These are phyloP conservation scores for Coemansia sp. DNA, from an alignment of 192 early-diverging fungal species.

Conservation along the genomic window DNA sequence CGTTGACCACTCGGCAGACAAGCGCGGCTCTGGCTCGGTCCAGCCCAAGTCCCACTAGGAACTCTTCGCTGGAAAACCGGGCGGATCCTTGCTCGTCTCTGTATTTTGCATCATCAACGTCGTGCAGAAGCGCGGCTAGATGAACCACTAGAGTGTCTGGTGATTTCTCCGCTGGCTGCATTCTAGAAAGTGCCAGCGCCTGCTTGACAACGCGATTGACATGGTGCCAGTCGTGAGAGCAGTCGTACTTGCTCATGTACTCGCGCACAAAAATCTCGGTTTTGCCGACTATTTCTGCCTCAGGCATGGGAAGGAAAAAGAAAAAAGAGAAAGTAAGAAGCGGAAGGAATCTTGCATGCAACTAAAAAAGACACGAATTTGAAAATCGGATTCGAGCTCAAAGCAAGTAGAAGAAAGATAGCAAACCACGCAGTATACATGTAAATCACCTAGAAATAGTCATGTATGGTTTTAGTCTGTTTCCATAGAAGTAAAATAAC, in stretches of 20 bases:
- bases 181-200: slow-evolving; percentile 44
- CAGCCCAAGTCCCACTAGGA: slow-evolving; percentile 51
- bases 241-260: slow-evolving; percentile 65
- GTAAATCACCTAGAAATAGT: too few relatives aligned
- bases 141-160: slow-evolving; percentile 60
- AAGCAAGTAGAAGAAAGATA: too few relatives aligned
- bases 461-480: too few relatives aligned
- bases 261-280: slow-evolving; percentile 58
- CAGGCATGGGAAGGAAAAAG: neutral
- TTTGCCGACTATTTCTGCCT: slow-evolving; percentile 13
- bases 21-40: slow-evolving; percentile 44
- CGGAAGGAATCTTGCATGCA: neutral
- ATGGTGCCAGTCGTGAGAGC: slow-evolving; percentile 69
- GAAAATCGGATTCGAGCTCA: neutral
- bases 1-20: slow-evolving; percentile 59
- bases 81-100: slow-evolving; percentile 25
- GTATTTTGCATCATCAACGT: slow-evolving; percentile 70
- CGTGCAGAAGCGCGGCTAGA: slow-evolving; percentile 66
- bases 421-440: too few relatives aligned
- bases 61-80: slow-evolving; percentile 48
- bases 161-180: slow-evolving; percentile 25
- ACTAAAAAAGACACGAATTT: neutral
- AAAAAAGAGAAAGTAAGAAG: neutral
- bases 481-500: too few relatives aligned
- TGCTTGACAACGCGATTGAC: slow-evolving; percentile 63